Evolutionary conservation across 129 eudicot genomes (phyloP), one percentile per base, ranked within the genome.

Genomic region (Flaveria trinervia): DNA sequence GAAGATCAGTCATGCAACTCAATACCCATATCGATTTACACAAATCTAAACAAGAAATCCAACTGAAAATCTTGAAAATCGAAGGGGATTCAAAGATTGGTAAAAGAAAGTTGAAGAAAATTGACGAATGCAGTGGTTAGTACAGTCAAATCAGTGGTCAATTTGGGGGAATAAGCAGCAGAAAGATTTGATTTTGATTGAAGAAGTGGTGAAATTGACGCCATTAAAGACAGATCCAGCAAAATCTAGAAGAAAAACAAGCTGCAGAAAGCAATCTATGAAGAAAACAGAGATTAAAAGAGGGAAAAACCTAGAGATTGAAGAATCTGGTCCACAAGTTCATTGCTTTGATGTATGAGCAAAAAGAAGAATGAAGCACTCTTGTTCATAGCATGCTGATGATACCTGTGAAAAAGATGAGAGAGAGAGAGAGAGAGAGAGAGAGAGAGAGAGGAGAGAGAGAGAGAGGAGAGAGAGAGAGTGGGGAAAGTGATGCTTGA

Each of bases 381-480:
- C 77, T 68, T 65, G 65, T 76, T 82, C 88, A 82, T 81, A 67
- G 76, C 86, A 78, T 75, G 83, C 72, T 65, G 70, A 57, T 48
- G 52, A 64, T 78, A 70, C 73, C 41, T 76, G 87, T 72, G 84
- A 62, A 57, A 62, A 73, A 69, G 72, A 60, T 72, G 48, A 56
- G 81, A 70, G 83, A 81, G 80, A 81, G 30, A 4, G 48, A 49
- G 81, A 65, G 83, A 81, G 80, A 81, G 39, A 33, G 81, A 46
- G 85, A 52, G 83, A 73, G 75, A 78, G 72, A 62, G 80, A 71
- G 76, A 60, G 67, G 48, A 49, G 81, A 65, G 83, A 81, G 80
- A 81, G 39, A 33, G 81, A 46, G 85, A 52, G 83, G 75, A 78
- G 72, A 62, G 80, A 71, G 76, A 60, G 67, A 23, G 67, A 25